A percentile compares a stretch with the other conserved stretches of the same genome.
Conservation (phyloP, 2,329 filamentous ascomycete species). For the Zalaria sp. region DNA sequence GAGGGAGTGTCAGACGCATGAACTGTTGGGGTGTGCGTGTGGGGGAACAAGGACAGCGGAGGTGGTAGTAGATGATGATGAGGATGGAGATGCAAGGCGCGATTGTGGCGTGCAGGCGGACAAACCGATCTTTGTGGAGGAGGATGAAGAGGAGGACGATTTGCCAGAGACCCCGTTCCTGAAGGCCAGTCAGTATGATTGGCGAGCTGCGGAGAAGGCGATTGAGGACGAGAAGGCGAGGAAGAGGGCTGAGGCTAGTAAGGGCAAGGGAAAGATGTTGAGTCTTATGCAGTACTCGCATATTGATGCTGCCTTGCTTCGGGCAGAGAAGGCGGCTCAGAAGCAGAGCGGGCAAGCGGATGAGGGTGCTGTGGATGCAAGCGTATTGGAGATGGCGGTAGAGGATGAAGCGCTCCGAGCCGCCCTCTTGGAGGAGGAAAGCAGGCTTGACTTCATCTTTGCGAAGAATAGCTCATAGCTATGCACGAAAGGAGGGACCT, state of each 20-base stretch:
- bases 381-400: not conserved
- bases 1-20: constrained; percentile 51
- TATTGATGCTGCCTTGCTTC: constrained; percentile 27
- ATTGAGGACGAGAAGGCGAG: constrained; percentile 21
- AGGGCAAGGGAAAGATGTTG: constrained; percentile 27
- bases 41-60: constrained; percentile 26
- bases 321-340: constrained; percentile 12
- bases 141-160: constrained; percentile 12
- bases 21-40: constrained; percentile 50
- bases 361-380: constrained; percentile 15
- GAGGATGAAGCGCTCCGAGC: constrained; percentile 2
- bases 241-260: constrained; percentile 15
- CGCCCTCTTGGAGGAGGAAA: constrained; percentile 2
- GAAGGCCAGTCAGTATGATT: constrained; percentile 27
- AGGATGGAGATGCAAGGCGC: constrained; percentile 7
- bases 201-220: constrained; percentile 29
- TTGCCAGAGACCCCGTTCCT: constrained; percentile 20
- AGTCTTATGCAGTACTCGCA: constrained; percentile 42
- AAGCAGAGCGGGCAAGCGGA: constrained; percentile 17
- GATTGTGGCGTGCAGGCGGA: constrained; percentile 6
- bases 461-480: constrained; percentile 3
- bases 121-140: constrained; percentile 1
- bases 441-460: constrained; percentile 8
- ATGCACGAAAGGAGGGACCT: too few relatives aligned
- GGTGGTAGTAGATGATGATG: constrained; percentile 10